A percentile compares a stretch with the other conserved stretches of the same genome.
Evolutionary conservation across 73 alveolate genomes (phyloP).

Genomic region (Paramecium caudatum): DNA sequence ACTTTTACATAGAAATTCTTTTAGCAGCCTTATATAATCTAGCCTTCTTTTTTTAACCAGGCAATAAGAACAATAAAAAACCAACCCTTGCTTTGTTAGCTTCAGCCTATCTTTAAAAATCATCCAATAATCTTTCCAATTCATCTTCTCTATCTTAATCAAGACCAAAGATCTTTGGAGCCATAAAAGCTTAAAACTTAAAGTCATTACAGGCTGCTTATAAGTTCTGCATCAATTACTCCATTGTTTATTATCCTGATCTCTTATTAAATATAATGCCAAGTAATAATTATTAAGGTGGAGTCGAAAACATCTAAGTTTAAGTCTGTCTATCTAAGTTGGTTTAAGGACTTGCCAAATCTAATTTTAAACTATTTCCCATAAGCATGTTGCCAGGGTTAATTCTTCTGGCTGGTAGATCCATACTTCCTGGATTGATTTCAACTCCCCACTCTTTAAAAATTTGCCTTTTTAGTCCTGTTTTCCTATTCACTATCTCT

Average conservation of each 20-base stretch:
- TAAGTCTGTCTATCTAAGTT: conserved; percentile 91
- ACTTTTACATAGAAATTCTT: conserved; percentile 33
- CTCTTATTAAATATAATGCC: background rate
- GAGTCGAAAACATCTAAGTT: conserved; percentile 85
- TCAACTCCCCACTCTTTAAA: conserved; percentile 89
- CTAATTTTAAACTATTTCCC: conserved; percentile 73
- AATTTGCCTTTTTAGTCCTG: conserved; percentile 74
- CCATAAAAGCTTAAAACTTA: conserved; percentile 35
- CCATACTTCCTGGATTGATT: conserved; percentile 76
- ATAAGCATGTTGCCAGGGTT: conserved; percentile 83
- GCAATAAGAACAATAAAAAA: conserved; percentile 35
- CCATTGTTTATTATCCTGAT: conserved; percentile 48
- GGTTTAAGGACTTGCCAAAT: conserved; percentile 76
- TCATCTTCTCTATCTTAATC: conserved; percentile 55
- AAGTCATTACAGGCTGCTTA: conserved; percentile 63
- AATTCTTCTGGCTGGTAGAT: conserved; percentile 72
- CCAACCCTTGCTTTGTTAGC: conserved; percentile 44
- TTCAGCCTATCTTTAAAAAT: background rate
- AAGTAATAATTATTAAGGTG: background rate
- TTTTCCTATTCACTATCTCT: conserved; percentile 79
- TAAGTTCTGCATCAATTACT: conserved; percentile 44
- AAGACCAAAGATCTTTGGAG: background rate
- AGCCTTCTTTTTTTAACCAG: conserved; percentile 62
- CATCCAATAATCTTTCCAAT: background rate
- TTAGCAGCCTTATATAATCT: conserved; percentile 46